A percentile compares a stretch with the other conserved stretches of the same genome.
These are phyloP conservation scores for Collybiopsis confluens DNA, from an alignment of 768 basidiomycete species.

Conservation along the genomic window DNA sequence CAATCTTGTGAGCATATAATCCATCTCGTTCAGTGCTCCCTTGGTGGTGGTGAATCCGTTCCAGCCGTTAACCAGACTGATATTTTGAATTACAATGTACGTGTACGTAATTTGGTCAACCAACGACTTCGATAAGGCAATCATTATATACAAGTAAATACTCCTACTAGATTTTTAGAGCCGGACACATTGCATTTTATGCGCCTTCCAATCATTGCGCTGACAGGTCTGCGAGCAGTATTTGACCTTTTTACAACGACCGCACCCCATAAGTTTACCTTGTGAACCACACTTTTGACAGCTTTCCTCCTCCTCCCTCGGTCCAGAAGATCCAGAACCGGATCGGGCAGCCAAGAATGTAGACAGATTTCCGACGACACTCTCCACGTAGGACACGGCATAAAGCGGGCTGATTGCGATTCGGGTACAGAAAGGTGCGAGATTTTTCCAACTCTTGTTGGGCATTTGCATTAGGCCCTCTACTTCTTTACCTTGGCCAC, in stretches of 20 bases:
- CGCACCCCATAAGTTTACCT: background rate
- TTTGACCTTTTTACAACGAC: background rate
- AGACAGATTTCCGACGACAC: background rate
- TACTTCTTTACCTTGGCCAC: background rate
- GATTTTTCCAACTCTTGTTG: background rate
- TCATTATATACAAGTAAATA: too few species aligned
- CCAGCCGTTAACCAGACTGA: background rate
- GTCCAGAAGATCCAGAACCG: background rate
- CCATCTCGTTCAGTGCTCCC: background rate
- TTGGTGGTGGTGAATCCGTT: background rate
- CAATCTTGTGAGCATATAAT: background rate
- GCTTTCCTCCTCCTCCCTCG: background rate
- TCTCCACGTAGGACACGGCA: background rate
- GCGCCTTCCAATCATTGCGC: background rate
- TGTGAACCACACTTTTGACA: background rate
- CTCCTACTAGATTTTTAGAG: too few species aligned
- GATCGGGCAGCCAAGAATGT: too few species aligned
- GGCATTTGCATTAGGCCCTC: background rate
- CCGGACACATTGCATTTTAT: background rate
- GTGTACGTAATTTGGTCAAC: too few species aligned
- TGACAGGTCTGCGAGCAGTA: background rate
- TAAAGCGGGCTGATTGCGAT: background rate
- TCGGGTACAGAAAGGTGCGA: background rate
- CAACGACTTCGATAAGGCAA: too few species aligned
- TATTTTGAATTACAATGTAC: slow-evolving; percentile 8